These are phyloP conservation scores for Strobilomyces echinocephalus DNA, from an alignment of 768 basidiomycete species.

Conservation along the genomic window DNA sequence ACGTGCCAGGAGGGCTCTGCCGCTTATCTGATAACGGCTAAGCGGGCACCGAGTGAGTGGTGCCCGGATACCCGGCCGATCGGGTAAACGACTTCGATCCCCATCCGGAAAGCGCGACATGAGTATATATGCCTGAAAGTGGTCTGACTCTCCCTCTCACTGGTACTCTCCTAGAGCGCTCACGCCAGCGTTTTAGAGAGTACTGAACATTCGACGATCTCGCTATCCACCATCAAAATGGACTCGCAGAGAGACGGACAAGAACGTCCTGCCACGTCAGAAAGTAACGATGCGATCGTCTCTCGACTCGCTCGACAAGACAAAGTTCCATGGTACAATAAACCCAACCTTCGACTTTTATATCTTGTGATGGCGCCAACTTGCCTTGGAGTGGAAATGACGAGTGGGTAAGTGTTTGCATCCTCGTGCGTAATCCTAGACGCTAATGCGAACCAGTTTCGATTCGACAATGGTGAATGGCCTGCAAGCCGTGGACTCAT, in stretches of 20 bases:
- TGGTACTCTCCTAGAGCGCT: slow-evolving; percentile 18
- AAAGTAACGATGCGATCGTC: slow-evolving; percentile 12
- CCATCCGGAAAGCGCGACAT: too few species aligned
- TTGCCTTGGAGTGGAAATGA: not conserved
- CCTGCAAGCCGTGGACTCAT: slow-evolving; percentile 53
- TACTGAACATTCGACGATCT: too few species aligned
- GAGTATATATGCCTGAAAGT: too few species aligned
- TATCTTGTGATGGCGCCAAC: slow-evolving; percentile 52
- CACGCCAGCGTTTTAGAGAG: not conserved
- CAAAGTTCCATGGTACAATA: slow-evolving; percentile 50
- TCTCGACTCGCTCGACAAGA: slow-evolving; percentile 35
- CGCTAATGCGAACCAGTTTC: slow-evolving; percentile 1
- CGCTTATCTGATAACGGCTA: too few species aligned
- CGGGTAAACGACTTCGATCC: too few species aligned
- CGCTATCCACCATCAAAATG: slow-evolving; percentile 2
- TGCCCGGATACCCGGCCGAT: too few species aligned
- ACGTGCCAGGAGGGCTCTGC: too few species aligned
- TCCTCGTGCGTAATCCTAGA: not conserved
- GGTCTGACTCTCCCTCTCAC: too few species aligned
- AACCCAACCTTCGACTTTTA: slow-evolving; percentile 51
- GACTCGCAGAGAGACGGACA: not conserved
- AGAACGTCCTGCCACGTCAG: not conserved
- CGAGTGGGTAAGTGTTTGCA: slow-evolving; percentile 1
- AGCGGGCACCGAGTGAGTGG: too few species aligned
- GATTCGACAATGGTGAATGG: slow-evolving; percentile 58